These are phyloP conservation scores for Abrus pulchellus DNA, from an alignment of 306 rosid species.

Conservation along the genomic window DNA sequence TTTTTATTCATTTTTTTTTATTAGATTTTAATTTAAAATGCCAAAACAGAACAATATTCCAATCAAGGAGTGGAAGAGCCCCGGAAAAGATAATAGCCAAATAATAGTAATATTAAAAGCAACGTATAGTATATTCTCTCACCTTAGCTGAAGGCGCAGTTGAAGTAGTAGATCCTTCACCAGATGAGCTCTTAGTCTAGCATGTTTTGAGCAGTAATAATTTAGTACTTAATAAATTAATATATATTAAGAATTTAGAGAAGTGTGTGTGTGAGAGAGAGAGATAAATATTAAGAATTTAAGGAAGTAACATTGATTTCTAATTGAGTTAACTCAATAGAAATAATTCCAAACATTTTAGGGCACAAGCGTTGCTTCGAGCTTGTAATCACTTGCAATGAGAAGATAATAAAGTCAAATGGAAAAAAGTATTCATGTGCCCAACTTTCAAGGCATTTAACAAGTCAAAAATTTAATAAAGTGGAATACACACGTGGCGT, in stretches of 20 bases:
- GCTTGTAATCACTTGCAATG: slow-evolving; percentile 4
- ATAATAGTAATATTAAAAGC: not conserved
- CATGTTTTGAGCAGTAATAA: slow-evolving; percentile 28
- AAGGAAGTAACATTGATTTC: not conserved
- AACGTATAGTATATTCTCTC: slow-evolving; percentile 35
- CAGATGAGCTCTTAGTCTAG: slow-evolving; percentile 65
- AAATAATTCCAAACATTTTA: not conserved
- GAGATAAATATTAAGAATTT: not conserved
- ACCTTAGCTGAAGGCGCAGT: slow-evolving; percentile 64
- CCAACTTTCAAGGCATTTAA: not conserved
- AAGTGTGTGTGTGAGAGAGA: not conserved
- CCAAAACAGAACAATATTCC: not conserved
- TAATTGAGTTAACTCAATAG: not conserved
- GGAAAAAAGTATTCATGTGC: not conserved
- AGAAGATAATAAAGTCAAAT: not conserved
- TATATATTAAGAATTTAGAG: not conserved
- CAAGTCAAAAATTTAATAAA: not conserved
- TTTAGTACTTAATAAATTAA: slow-evolving; percentile 15
- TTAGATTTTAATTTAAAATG: slow-evolving; percentile 3
- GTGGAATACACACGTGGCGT: not conserved
- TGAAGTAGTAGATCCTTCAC: slow-evolving; percentile 67
- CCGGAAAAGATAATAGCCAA: not conserved
- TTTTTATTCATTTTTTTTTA: not conserved
- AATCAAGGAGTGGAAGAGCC: not conserved
- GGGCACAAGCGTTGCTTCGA: not conserved